Conservation (phyloP, 805 yeast species). For the Torulaspora franciscae region DNA sequence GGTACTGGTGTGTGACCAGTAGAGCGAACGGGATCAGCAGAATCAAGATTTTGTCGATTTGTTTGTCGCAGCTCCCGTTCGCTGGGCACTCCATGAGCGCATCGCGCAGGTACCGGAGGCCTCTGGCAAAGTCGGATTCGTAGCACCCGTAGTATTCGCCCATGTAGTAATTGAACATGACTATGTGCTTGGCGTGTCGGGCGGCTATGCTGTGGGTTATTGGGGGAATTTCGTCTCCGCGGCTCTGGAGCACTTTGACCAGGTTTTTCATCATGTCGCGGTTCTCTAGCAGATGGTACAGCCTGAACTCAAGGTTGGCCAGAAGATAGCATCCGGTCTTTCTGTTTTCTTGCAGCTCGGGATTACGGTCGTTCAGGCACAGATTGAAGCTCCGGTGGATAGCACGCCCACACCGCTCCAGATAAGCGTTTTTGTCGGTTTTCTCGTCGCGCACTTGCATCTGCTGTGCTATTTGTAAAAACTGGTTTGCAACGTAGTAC, state of each 20-base stretch:
- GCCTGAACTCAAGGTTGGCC: conserved; percentile 60
- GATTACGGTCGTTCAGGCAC: conserved; percentile 72
- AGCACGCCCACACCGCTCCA: conserved; percentile 56
- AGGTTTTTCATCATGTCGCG: conserved; percentile 69
- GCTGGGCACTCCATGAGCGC: conserved; percentile 38
- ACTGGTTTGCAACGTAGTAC: conserved; percentile 21
- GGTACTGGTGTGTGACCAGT: conserved; percentile 44
- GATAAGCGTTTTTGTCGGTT: conserved; percentile 6
- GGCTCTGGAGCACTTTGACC: conserved; percentile 59
- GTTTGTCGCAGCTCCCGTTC: conserved; percentile 12
- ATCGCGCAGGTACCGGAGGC: conserved; percentile 46
- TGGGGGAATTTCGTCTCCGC: conserved; percentile 14
- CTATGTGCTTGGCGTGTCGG: conserved; percentile 49
- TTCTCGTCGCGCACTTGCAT: conserved; percentile 23
- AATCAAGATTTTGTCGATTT: conserved; percentile 42
- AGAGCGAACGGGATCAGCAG: conserved; percentile 62
- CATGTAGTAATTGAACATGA: conserved; percentile 62
- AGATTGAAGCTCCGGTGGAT: conserved; percentile 70
- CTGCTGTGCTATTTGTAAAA: conserved; percentile 10
- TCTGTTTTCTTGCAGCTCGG: conserved; percentile 46
- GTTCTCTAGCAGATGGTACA: conserved; percentile 63
- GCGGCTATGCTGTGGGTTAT: conserved; percentile 12
- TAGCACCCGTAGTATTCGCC: conserved; percentile 59
- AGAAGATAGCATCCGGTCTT: conserved; percentile 64
- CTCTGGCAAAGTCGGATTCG: conserved; percentile 52